phyloP scores from a whole-genome alignment of 495 filamentous ascomycete genomes.

The Penicillium arizonense region DNA sequence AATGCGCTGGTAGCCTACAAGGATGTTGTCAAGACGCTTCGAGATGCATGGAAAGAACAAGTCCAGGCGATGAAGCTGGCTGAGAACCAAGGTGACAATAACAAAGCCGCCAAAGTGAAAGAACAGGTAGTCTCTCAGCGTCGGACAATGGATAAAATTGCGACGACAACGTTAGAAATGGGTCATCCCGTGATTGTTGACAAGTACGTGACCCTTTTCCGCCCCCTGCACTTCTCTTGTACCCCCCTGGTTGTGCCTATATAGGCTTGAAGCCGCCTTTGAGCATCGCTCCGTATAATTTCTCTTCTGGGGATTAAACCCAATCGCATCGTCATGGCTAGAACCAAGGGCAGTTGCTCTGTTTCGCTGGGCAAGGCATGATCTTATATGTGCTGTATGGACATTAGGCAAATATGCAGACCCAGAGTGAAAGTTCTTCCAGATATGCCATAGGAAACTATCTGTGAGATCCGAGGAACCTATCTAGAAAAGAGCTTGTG shows the following conservation, averaged over 20 bases:
- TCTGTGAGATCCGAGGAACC: not conserved
- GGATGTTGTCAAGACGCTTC: slow-evolving; percentile 60
- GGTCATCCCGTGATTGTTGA: slow-evolving; percentile 66
- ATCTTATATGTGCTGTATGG: not conserved
- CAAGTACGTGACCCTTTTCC: slow-evolving; percentile 49
- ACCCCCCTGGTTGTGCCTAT: slow-evolving; percentile 26
- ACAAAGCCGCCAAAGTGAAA: slow-evolving; percentile 38
- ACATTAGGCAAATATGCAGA: not conserved
- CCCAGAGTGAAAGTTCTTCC: not conserved
- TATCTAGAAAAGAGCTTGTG: slow-evolving; percentile 7
- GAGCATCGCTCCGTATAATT: slow-evolving; percentile 35
- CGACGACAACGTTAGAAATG: slow-evolving; percentile 55
- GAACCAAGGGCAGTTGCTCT: slow-evolving; percentile 22
- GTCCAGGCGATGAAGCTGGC: slow-evolving; percentile 56
- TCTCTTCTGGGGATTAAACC: slow-evolving; percentile 24
- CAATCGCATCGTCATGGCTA: slow-evolving; percentile 26
- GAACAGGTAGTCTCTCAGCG: slow-evolving; percentile 56
- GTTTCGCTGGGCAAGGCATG: not conserved
- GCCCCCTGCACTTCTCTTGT: slow-evolving; percentile 5
- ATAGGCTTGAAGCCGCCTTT: slow-evolving; percentile 33
- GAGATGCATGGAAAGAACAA: slow-evolving; percentile 62
- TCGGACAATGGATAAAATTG: slow-evolving; percentile 57
- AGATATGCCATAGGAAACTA: slow-evolving; percentile 1
- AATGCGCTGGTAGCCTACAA: slow-evolving; percentile 55
- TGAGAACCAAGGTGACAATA: slow-evolving; percentile 48